Evolutionary conservation across 2,329 filamentous ascomycete genomes (phyloP), one percentile per base, ranked within the genome.

Genomic region (Didymella exigua): DNA sequence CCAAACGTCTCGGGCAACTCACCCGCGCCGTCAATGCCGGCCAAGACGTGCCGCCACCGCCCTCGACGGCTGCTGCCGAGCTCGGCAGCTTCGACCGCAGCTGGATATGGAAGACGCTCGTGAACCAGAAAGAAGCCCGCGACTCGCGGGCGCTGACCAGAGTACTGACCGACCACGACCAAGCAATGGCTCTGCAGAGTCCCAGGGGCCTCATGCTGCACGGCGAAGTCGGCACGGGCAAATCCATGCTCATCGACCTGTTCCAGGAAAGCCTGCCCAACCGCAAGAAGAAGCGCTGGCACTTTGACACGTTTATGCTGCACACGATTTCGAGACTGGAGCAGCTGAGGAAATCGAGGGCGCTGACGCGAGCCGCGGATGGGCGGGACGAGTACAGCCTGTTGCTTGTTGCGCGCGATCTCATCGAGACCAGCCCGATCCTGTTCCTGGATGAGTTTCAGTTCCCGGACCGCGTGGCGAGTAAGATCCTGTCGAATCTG

Each of bases 291-390:
- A 81, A 83, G 63, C 80, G 89, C 56, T 92, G 88, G 86, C 90
- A 93, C 69, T 95, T 92, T 75, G 91, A 91, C 70, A 91, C 89
- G 0, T 95, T 95, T 66, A 95, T 95, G 89, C 79, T 93, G 8
- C 87, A 93, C 61, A 86, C 85, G 0, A 81, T 93, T 41, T 87
- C 89, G 1, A 86, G 87, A 45, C 78, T 95, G 1, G 90, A 93
- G 64, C 77, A 81, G 11, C 81, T 89, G 38, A 80, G 90, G 3
- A 73, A 74, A 26, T 71, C 64, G 63, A 70, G 77, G 27, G 38
- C 63, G 18, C 57, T 63, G 24, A 43, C 48, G 0, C 47, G 55
- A 4, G 41, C 56, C 6, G 56, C 63, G 26, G 63, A 50, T 23
- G 49, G 63, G 6, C 69, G 76, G 7, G 79, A 82, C 36, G 85